Percentiles rank a stretch among this genome's conserved stretches.
These are phyloP conservation scores for Cutaneotrichosporon sp. DNA, from an alignment of 1,284 basidiomycete genomes.

Conservation along the genomic window DNA sequence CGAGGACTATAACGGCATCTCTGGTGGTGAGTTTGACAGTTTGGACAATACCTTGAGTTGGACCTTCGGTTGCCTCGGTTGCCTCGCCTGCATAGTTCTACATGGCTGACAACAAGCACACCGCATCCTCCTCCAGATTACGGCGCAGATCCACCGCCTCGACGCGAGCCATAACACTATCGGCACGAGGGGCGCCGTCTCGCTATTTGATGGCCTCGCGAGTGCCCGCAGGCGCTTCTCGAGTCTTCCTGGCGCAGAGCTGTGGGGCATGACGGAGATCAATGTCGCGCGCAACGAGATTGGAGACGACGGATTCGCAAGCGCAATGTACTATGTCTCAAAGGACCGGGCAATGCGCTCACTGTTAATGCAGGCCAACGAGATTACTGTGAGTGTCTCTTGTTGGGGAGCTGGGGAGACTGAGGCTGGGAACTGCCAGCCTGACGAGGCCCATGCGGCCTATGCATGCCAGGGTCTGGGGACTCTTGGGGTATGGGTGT, in stretches of 20 bases:
- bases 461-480: background rate
- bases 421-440: too few relatives aligned
- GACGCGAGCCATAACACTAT: conserved; percentile 48
- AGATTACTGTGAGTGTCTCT: conserved; percentile 34
- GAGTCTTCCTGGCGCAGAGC: background rate
- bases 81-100: background rate
- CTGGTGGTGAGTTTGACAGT: conserved; percentile 38
- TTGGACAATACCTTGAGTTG: background rate
- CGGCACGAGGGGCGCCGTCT: conserved; percentile 35
- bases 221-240: conserved; percentile 28
- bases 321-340: conserved; percentile 18
- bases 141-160: conserved; percentile 36
- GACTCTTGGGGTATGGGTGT: background rate
- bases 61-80: background rate
- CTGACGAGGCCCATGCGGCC: background rate
- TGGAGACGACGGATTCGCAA: conserved; percentile 19
- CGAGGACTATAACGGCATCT: conserved; percentile 43
- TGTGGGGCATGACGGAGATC: conserved; percentile 45
- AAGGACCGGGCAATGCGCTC: conserved; percentile 37
- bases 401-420: background rate
- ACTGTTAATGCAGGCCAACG: conserved; percentile 41
- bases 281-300: conserved; percentile 38
- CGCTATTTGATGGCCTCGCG: conserved; percentile 41
- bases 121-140: conserved; percentile 34
- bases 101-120: conserved; percentile 39